Evolutionary conservation across 2,329 filamentous ascomycete species (phyloP).

Genomic region (Colletotrichum eremochloae): DNA sequence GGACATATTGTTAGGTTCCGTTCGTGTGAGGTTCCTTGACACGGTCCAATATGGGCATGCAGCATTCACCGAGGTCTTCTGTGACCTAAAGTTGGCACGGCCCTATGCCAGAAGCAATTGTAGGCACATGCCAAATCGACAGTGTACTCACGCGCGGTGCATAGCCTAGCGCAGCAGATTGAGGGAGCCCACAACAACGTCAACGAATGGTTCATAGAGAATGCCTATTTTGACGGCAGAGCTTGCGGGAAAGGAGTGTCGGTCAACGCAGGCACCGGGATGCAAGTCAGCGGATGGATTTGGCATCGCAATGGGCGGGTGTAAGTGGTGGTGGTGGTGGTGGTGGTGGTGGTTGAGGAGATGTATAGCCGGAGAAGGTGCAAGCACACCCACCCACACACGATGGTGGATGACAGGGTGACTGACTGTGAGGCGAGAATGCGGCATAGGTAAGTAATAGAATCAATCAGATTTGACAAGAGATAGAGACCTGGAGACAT

Average conservation of each 20-base stretch:
- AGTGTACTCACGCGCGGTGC: constrained; percentile 10
- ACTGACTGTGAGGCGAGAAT: not conserved
- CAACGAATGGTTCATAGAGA: not conserved
- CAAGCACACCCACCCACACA: no score
- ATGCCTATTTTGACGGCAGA: no score
- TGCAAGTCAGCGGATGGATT: constrained; percentile 35
- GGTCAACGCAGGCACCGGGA: constrained; percentile 28
- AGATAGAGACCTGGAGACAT: constrained; percentile 10
- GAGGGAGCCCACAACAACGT: constrained; percentile 27
- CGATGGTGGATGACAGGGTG: not conserved
- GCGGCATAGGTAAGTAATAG: not conserved
- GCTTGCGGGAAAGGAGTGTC: constrained; percentile 14
- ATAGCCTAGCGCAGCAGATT: constrained; percentile 7
- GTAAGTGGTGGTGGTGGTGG: constrained; percentile 1
- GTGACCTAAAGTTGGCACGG: not conserved
- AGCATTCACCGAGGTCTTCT: constrained; percentile 11
- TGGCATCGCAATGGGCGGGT: constrained; percentile 13
- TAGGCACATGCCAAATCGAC: constrained; percentile 14
- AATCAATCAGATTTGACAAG: not conserved
- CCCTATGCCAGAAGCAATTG: not conserved
- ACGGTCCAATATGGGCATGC: constrained; percentile 3
- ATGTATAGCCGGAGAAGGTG: constrained; percentile 7
- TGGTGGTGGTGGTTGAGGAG: not conserved
- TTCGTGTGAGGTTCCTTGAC: constrained; percentile 8
- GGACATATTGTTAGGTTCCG: constrained; percentile 3